phyloP scores from a whole-genome alignment of 1,139 yeast genomes.

The Taphrina communis region DNA sequence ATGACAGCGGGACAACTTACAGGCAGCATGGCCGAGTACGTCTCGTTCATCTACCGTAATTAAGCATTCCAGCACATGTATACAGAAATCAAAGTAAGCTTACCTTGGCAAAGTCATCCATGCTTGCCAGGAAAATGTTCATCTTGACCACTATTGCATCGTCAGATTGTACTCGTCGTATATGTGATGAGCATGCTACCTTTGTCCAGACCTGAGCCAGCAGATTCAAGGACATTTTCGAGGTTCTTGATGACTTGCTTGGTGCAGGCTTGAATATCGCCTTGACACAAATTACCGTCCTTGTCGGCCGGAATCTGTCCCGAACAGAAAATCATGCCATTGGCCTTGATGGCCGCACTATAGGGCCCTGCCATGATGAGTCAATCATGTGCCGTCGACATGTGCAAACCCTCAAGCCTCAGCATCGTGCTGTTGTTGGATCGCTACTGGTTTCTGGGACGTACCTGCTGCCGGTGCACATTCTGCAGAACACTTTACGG shows the following conservation, averaged over 20 bases:
- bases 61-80: neutral
- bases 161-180: too few relatives aligned
- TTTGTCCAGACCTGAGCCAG: slow-evolving; percentile 74
- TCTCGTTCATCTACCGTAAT: slow-evolving; percentile 62
- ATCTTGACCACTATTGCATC: slow-evolving; percentile 65
- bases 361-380: slow-evolving; percentile 26
- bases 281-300: slow-evolving; percentile 72
- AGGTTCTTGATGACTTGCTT: slow-evolving; percentile 56
- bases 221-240: slow-evolving; percentile 70
- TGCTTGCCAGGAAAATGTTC: slow-evolving; percentile 79
- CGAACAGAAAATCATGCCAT: slow-evolving; percentile 81
- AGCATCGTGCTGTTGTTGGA: too few relatives aligned
- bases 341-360: slow-evolving; percentile 42
- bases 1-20: neutral
- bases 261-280: slow-evolving; percentile 43
- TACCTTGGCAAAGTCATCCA: slow-evolving; percentile 61
- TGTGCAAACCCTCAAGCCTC: too few relatives aligned
- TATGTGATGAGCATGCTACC: neutral
- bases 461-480: slow-evolving; percentile 38
- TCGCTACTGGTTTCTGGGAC: neutral
- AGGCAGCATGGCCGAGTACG: slow-evolving; percentile 56
- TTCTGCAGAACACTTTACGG: slow-evolving; percentile 33
- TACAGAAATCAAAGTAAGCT: neutral
- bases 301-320: slow-evolving; percentile 94
- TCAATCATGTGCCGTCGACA: too few relatives aligned